Base-by-base conservation (phyloP, 148 eudicot species). In the Cornus florida region DNA sequence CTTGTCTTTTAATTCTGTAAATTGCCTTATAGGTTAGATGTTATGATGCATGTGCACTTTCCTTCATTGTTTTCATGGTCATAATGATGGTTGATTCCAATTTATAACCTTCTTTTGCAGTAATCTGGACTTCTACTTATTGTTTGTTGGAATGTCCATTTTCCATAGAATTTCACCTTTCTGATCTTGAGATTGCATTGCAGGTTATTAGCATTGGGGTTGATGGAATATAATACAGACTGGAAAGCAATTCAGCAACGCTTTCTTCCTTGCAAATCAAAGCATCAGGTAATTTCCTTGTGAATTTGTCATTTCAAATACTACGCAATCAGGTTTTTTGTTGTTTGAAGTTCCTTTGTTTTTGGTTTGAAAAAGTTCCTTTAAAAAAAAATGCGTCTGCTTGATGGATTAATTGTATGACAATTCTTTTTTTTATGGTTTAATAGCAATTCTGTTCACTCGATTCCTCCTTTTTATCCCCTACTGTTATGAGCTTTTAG, bases 191-290 rank as follows among this genome's bases (percentile, higher is more conserved):
- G 72, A 75, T 50, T 66, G 33, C 75, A 67, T 82, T 87, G 79
- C 84, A 95, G 98, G 88, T 88, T 95, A 86, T 82, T 95, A 60
- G 95, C 98, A 0, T 64, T 86, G 94, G 98, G 98, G 67, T 82
- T 95, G 84, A 89, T 93, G 98, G 96, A 95, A 75, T 95, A 86
- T 84, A 95, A 95, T 82, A 88, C 91, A 71, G 94, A 95, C 78
- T 93, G 98, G 98, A 93, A 93, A 81, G 87, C 94, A 68, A 95
- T 95, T 83, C 95, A 90, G 64, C 93, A 91, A 69, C 87, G 97
- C 7, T 93, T 90, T 86, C 93, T 95, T 86, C 95, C 95, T 86
- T 95, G 97, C 86, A 95, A 95, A 89, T 84, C 94, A 31, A 92
- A 90, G 86, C 97, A 95, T 85, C 98, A 95, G 96, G 98, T 95